phyloP scores from a whole-genome alignment of 768 basidiomycete genomes.

The Trametes meyenii region DNA sequence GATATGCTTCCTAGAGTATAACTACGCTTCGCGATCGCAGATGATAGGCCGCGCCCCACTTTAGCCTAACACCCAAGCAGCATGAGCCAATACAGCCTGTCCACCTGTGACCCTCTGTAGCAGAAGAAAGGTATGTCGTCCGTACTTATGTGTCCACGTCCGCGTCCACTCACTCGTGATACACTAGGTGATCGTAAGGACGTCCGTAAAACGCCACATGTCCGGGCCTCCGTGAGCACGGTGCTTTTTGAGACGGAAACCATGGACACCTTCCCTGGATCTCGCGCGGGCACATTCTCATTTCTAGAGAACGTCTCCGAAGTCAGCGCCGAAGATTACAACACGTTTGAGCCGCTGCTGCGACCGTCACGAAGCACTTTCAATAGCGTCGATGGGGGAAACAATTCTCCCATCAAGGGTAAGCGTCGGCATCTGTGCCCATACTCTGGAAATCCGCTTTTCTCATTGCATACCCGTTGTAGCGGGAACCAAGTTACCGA shows the following conservation, averaged over 20 bases:
- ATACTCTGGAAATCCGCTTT: too few relatives aligned
- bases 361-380: not conserved
- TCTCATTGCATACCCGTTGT: too few relatives aligned
- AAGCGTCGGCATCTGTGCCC: too few relatives aligned
- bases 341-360: not conserved
- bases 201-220: not conserved
- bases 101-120: slow-evolving; percentile 10
- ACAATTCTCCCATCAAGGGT: too few relatives aligned
- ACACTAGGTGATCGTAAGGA: slow-evolving; percentile 1
- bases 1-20: not conserved
- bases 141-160: too few relatives aligned
- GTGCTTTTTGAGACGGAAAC: slow-evolving; percentile 15
- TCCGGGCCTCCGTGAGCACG: slow-evolving; percentile 1
- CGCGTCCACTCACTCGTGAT: too few relatives aligned
- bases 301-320: not conserved
- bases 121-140: not conserved
- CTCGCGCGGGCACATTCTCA: not conserved
- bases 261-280: slow-evolving; percentile 2
- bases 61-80: not conserved
- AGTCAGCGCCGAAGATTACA: too few relatives aligned
- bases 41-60: not conserved
- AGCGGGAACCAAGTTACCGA: too few relatives aligned
- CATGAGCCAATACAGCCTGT: slow-evolving; percentile 19
- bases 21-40: too few relatives aligned
- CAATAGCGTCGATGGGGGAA: not conserved